A percentile compares a stretch with the other conserved stretches of the same genome.
Evolutionary conservation across 805 yeast genomes (phyloP).

Genomic region (Myxozyma sirexii): DNA sequence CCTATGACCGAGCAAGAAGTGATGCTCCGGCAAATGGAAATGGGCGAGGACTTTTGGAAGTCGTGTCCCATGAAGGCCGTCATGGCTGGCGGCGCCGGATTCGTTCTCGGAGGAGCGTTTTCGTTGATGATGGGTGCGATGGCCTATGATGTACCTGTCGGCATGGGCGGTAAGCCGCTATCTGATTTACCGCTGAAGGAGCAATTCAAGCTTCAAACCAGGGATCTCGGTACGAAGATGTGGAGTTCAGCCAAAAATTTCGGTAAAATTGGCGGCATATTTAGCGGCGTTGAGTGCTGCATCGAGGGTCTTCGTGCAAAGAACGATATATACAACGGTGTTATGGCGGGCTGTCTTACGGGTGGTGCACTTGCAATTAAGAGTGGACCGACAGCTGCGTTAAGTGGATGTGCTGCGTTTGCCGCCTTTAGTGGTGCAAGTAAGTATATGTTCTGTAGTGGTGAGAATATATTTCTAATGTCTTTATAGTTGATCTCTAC

Average conservation of each 20-base stretch:
- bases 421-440: conserved; percentile 90
- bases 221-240: conserved; percentile 91
- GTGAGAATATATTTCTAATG: conserved; percentile 21
- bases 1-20: conserved; percentile 23
- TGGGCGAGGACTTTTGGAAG: conserved; percentile 39
- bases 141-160: conserved; percentile 83
- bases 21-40: conserved; percentile 18
- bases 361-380: conserved; percentile 94
- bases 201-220: conserved; percentile 86
- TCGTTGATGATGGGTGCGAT: conserved; percentile 83
- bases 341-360: conserved; percentile 91
- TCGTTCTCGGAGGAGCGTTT: conserved; percentile 91
- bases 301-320: conserved; percentile 85
- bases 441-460: conserved; percentile 13
- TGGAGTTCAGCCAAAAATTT: conserved; percentile 88
- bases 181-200: conserved; percentile 87
- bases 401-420: conserved; percentile 94
- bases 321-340: conserved; percentile 89
- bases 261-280: conserved; percentile 89
- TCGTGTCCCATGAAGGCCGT: conserved; percentile 94
- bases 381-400: conserved; percentile 91
- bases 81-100: conserved; percentile 92
- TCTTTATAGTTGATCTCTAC: conserved; percentile 62
- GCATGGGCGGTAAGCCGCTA: conserved; percentile 47
- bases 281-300: conserved; percentile 89